Conservation (phyloP, 129 eudicot genomes). For the Artemisia annua region DNA sequence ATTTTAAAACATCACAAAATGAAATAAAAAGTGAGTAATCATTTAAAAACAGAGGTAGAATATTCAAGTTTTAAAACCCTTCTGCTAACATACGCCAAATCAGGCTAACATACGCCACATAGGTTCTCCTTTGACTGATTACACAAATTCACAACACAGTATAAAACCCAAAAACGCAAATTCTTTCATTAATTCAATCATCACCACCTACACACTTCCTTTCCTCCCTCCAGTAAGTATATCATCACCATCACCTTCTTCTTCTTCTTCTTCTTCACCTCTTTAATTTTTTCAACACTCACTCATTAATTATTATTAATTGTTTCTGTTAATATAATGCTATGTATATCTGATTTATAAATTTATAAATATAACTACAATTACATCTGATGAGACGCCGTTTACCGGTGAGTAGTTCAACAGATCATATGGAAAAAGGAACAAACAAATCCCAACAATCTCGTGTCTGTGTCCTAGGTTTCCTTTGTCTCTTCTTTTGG, state of each 20-base stretch:
- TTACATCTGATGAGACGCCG: constrained; percentile 75
- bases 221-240: neutral
- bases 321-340: neutral
- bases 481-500: constrained; percentile 75
- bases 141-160: neutral
- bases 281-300: too few relatives aligned
- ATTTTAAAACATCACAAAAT: too few relatives aligned
- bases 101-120: constrained; percentile 18
- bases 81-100: constrained; percentile 2
- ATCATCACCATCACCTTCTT: constrained; percentile 23
- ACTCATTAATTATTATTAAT: neutral
- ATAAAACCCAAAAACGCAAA: neutral
- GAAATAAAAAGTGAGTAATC: too few relatives aligned
- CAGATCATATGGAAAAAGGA: constrained; percentile 74
- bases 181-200: neutral
- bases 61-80: neutral
- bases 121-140: constrained; percentile 10
- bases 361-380: neutral
- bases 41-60: too few relatives aligned
- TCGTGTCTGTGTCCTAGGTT: constrained; percentile 63
- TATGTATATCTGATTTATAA: neutral
- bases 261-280: neutral
- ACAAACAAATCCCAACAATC: constrained; percentile 49
- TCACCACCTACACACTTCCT: too few relatives aligned
- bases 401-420: constrained; percentile 36